Evolutionary conservation across 2,329 filamentous ascomycete species (phyloP), one percentile per base, ranked within the genome.

Genomic region (Raffaelea ambrosiae): DNA sequence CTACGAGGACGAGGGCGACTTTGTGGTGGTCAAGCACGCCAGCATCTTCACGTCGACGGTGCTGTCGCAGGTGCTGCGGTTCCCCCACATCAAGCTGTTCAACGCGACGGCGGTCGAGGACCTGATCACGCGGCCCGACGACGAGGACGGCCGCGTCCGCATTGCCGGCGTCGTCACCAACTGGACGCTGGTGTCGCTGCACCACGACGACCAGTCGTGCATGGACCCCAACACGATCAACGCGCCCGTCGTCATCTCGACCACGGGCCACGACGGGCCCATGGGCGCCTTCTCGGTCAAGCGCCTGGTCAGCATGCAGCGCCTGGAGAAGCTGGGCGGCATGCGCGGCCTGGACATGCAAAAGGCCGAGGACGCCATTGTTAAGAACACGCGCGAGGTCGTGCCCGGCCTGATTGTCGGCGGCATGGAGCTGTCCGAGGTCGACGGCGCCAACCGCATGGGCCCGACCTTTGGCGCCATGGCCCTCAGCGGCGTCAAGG

Each of bases 141-240:
- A 66, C 39, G 70, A 66, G 36, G 69, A 72, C 19, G 67, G 68
- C 2, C 68, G 71, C 10, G 68, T 94, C 40, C 81, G 86, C 53
- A 83, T 95, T 55, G 86, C 88, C 9, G 89, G 89, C 59, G 89
- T 95, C 2, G 90, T 96, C 48, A 94, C 88, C 60, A 96, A 96
- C 77, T 96, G 89, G 89, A 95, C 89, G 1, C 77, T 95, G 22
- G 89, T 95, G 43, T 80, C 83, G 40, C 86, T 91, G 74, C 84
- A 90, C 66, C 86, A 90, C 66, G 85, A 89, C 62, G 86, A 91
- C 64, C 88, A 95, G 71, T 86, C 81, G 52, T 95, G 89, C 83
- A 95, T 95, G 89, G 90, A 95, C 66, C 89, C 89, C 57, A 95
- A 93, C 79, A 95, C 89, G 59, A 95, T 95, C 77, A 95, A 95